Evolutionary conservation across 352 stramenopile genomes (phyloP).

Genomic region (Phytophthora vignae): DNA sequence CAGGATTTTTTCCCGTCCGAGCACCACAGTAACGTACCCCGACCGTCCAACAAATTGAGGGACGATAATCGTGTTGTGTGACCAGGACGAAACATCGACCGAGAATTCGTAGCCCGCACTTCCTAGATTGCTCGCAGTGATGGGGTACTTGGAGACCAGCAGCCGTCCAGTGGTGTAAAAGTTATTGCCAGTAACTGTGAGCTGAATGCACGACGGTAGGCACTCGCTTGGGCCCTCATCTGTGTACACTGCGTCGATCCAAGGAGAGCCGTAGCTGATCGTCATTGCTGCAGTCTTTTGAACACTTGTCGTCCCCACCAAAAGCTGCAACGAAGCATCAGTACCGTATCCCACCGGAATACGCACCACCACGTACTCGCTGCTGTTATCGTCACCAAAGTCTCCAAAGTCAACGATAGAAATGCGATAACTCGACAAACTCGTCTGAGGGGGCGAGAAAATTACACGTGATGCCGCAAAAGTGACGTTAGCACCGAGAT

Average conservation of each 20-base stretch:
- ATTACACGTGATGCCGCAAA: constrained; percentile 53
- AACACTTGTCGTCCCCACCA: constrained; percentile 49
- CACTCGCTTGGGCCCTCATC: constrained; percentile 65
- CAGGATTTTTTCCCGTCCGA: constrained; percentile 47
- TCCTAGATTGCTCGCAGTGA: constrained; percentile 31
- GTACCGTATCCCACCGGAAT: constrained; percentile 54
- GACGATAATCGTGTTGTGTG: constrained; percentile 49
- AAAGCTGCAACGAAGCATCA: constrained; percentile 42
- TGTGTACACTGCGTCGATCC: constrained; percentile 63
- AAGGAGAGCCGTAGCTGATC: constrained; percentile 52
- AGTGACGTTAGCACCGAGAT: constrained; percentile 53
- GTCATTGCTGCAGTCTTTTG: constrained; percentile 44
- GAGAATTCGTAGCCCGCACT: constrained; percentile 32
- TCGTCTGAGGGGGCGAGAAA: constrained; percentile 52
- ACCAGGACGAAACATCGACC: constrained; percentile 44
- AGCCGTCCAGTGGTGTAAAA: constrained; percentile 55
- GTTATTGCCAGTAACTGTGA: constrained; percentile 62
- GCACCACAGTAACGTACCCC: constrained; percentile 59
- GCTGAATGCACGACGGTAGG: constrained; percentile 52
- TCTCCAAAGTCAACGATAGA: constrained; percentile 50
- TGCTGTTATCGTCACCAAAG: constrained; percentile 28
- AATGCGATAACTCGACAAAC: constrained; percentile 42
- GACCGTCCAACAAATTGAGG: constrained; percentile 50
- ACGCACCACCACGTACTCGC: constrained; percentile 52
- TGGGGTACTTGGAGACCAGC: constrained; percentile 50